phyloP scores from a whole-genome alignment of 129 eudicot genomes.

The Helichrysum umbraculigerum region DNA sequence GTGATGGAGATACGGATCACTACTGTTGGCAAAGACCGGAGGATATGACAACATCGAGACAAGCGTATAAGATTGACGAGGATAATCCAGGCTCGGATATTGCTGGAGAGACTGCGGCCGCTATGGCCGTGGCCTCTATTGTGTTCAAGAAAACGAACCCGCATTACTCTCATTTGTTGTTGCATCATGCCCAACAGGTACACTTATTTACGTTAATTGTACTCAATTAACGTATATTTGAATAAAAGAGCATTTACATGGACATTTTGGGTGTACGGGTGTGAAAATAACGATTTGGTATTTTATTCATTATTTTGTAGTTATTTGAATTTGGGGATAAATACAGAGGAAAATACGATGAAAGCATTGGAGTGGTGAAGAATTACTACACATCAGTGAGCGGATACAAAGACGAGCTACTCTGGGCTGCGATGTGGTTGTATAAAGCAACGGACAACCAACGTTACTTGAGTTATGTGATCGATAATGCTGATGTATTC shows the following conservation, averaged over 20 bases:
- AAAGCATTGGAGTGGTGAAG: constrained; percentile 53
- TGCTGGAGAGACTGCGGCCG: constrained; percentile 91
- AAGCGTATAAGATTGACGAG: constrained; percentile 72
- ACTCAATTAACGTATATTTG: background rate
- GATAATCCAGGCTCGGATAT: constrained; percentile 85
- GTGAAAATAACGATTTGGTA: background rate
- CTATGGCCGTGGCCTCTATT: constrained; percentile 83
- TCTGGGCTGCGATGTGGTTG: constrained; percentile 91
- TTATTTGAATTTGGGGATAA: constrained; percentile 84
- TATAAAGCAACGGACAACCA: constrained; percentile 76
- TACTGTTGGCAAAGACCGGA: constrained; percentile 93
- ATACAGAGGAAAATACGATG: constrained; percentile 76
- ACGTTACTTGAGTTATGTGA: constrained; percentile 50
- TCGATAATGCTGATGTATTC: constrained; percentile 47
- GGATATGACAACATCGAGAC: constrained; percentile 92
- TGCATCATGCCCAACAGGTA: constrained; percentile 84
- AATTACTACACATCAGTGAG: constrained; percentile 78
- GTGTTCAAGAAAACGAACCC: constrained; percentile 66
- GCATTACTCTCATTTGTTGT: constrained; percentile 60
- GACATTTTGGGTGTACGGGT: background rate
- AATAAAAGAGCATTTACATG: background rate
- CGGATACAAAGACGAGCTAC: constrained; percentile 73
- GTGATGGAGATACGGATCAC: constrained; percentile 92
- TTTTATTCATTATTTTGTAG: constrained; percentile 31
- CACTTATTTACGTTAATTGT: background rate